Conservation (phyloP, 2,329 filamentous ascomycete species). For the Penicillium nordicum region DNA sequence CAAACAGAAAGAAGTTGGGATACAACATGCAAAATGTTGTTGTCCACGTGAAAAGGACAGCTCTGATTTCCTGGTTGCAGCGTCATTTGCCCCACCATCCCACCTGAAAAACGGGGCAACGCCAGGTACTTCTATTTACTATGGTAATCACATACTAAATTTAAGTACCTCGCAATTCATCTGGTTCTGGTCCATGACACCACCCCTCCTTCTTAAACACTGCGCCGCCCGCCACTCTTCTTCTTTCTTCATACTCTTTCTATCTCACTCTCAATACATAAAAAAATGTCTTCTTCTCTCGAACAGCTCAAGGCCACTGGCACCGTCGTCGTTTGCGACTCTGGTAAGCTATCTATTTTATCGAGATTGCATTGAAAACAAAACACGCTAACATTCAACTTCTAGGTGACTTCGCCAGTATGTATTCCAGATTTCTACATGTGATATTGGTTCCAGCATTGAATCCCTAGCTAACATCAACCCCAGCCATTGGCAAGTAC, state of each 20-base stretch:
- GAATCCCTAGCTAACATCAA: conserved; percentile 21
- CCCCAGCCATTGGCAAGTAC: conserved; percentile 91
- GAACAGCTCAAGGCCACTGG: conserved; percentile 96
- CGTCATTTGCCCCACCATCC: conserved; percentile 28
- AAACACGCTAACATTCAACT: conserved; percentile 26
- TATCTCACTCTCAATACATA: neutral
- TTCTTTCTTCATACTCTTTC: conserved; percentile 19
- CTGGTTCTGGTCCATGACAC: conserved; percentile 15
- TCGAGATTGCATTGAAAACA: conserved; percentile 5
- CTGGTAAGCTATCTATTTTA: conserved; percentile 59
- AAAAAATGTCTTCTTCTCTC: conserved; percentile 76
- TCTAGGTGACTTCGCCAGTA: conserved; percentile 72
- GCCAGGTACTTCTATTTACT: conserved; percentile 13
- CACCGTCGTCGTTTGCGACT: conserved; percentile 97
- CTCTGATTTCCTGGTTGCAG: conserved; percentile 22
- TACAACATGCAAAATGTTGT: neutral
- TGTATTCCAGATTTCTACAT: conserved; percentile 41
- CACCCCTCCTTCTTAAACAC: conserved; percentile 24
- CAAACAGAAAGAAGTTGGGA: neutral
- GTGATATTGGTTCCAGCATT: neutral
- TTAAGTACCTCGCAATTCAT: conserved; percentile 14
- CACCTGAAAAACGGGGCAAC: conserved; percentile 11
- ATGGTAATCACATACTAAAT: conserved; percentile 6
- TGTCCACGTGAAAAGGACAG: too few relatives aligned
- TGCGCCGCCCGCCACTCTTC: conserved; percentile 18